Percentiles rank a stretch among this genome's conserved stretches.
These are phyloP conservation scores for Lecanosticta acicola DNA, from an alignment of 2,329 filamentous ascomycete genomes.

Conservation along the genomic window DNA sequence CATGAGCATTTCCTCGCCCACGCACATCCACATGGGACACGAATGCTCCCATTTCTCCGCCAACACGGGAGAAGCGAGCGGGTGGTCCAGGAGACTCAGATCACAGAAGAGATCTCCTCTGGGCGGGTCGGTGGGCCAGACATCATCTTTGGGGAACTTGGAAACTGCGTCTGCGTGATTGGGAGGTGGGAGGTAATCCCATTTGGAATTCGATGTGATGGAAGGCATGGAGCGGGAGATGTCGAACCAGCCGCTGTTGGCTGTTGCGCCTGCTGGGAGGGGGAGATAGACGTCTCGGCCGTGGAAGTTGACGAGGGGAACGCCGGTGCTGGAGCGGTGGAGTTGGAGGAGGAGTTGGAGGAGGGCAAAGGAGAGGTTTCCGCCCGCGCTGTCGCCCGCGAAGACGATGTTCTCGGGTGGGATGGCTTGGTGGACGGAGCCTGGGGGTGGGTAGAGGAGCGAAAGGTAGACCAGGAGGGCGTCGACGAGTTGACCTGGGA, in stretches of 20 bases:
- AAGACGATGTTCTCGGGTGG: conserved; percentile 62
- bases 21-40: conserved; percentile 63
- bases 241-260: conserved; percentile 67
- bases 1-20: conserved; percentile 65
- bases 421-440: conserved; percentile 61
- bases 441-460: conserved; percentile 65
- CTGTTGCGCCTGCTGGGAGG: conserved; percentile 59
- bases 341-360: conserved; percentile 65
- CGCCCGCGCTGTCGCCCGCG: conserved; percentile 70
- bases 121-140: conserved; percentile 43
- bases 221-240: conserved; percentile 59
- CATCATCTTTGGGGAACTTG: conserved; percentile 44
- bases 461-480: conserved; percentile 66
- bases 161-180: conserved; percentile 29
- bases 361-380: conserved; percentile 62
- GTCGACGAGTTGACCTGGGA: conserved; percentile 69
- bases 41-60: conserved; percentile 53
- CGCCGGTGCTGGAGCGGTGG: conserved; percentile 40
- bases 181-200: conserved; percentile 58
- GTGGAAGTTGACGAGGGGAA: conserved; percentile 54
- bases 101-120: conserved; percentile 46
- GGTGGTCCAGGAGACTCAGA: conserved; percentile 50
- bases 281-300: conserved; percentile 54
- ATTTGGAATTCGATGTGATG: conserved; percentile 47
- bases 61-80: conserved; percentile 60